Evolutionary conservation across 129 eudicot genomes (phyloP).

Genomic region (Centaurea solstitialis): DNA sequence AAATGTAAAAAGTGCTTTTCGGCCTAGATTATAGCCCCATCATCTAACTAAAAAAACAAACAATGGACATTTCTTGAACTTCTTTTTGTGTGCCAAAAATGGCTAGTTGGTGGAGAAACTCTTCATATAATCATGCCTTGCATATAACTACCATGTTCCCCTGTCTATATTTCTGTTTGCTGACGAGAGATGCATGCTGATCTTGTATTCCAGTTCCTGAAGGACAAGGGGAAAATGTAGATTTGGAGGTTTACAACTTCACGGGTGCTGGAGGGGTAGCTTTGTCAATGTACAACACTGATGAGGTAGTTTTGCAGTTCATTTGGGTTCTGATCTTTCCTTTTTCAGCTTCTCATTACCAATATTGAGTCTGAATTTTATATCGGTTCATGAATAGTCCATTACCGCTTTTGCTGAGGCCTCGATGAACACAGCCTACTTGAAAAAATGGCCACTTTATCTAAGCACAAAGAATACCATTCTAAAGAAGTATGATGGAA

Average conservation of each 20-base stretch:
- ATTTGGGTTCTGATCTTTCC: not conserved
- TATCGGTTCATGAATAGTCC: constrained; percentile 51
- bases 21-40: not conserved
- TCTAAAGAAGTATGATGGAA: constrained; percentile 95
- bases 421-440: constrained; percentile 85
- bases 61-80: not conserved
- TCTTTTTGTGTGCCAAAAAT: not conserved
- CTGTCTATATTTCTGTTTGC: not conserved
- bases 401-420: constrained; percentile 90
- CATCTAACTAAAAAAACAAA: not conserved
- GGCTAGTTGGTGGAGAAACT: not conserved
- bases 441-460: constrained; percentile 94
- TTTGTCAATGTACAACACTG: constrained; percentile 96
- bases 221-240: constrained; percentile 68
- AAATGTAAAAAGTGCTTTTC: not conserved
- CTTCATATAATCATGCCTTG: not conserved
- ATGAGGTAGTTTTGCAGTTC: constrained; percentile 60
- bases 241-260: constrained; percentile 81
- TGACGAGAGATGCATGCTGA: not conserved
- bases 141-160: not conserved
- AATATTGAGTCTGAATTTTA: not conserved
- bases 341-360: not conserved
- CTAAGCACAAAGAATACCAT: constrained; percentile 98
- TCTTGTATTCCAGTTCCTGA: constrained; percentile 71
- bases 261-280: constrained; percentile 96